phyloP scores from a whole-genome alignment of 2,329 filamentous ascomycete species.

The Cladosporium sp. region DNA sequence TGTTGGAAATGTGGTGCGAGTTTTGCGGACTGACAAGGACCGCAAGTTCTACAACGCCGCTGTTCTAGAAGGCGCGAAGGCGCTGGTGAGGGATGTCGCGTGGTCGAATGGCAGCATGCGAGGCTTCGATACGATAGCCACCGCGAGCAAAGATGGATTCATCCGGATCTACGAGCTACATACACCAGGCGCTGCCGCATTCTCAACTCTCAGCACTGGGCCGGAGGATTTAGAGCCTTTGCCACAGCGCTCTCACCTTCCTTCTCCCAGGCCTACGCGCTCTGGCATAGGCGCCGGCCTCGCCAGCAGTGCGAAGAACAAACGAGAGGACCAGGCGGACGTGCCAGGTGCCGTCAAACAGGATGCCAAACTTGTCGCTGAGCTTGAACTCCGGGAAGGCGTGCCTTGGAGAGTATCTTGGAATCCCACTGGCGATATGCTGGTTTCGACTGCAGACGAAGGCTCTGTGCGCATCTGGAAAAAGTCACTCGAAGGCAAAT shows the following conservation, averaged over 20 bases:
- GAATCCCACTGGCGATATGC: constrained; percentile 57
- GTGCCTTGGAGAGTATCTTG: constrained; percentile 75
- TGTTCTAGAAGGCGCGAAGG: constrained; percentile 68
- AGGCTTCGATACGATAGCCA: constrained; percentile 86
- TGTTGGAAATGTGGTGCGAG: constrained; percentile 74
- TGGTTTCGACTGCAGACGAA: constrained; percentile 74
- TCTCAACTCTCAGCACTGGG: constrained; percentile 32
- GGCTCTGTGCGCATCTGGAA: constrained; percentile 54
- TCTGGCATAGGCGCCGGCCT: constrained; percentile 54
- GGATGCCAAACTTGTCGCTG: constrained; percentile 58
- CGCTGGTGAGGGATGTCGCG: constrained; percentile 74
- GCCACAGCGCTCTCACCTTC: constrained; percentile 11
- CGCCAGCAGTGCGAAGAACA: constrained; percentile 44
- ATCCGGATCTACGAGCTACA: constrained; percentile 83
- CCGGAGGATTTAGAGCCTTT: not conserved
- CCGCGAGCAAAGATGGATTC: constrained; percentile 86
- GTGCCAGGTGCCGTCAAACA: constrained; percentile 63
- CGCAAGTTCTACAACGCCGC: constrained; percentile 83
- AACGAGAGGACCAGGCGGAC: constrained; percentile 52
- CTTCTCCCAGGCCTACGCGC: constrained; percentile 29
- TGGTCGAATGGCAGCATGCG: constrained; percentile 92
- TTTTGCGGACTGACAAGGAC: constrained; percentile 72
- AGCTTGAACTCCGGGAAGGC: constrained; percentile 62
- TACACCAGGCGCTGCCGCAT: constrained; percentile 50
- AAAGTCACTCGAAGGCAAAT: constrained; percentile 44